Evolutionary conservation across 805 yeast species (phyloP), one percentile per base, ranked within the genome.

Genomic region (Sugiyamaella valdiviana): DNA sequence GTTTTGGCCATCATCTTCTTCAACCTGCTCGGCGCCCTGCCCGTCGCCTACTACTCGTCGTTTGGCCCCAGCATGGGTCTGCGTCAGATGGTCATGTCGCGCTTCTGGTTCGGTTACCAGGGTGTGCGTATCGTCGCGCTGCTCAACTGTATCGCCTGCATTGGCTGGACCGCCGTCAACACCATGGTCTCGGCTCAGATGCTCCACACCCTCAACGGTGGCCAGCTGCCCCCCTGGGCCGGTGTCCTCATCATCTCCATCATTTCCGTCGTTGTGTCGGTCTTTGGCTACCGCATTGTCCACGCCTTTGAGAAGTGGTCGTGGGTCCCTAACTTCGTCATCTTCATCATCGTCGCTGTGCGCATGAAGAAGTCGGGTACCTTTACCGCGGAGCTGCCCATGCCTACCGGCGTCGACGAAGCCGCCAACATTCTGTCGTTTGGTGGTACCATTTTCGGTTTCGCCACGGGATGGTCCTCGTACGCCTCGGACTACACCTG

Each of bases 111-210:
- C 53, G 97, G 97, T 54, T 80, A 83, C 66, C 63, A 71, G 26
- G 82, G 84, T 42, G 82, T 85, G 68, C 78, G 95, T 64, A 74
- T 88, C 49, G 83, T 87, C 61, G 82, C 95, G 7, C 65, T 83
- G 41, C 73, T 90, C 63, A 88, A 89, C 63, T 77, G 81, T 60
- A 66, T 90, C 53, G 90, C 95, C 22, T 86, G 95, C 76, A 79
- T 89, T 48, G 96, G 97, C 59, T 90, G 97, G 97, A 85, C 93
- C 67, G 87, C 95, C 7, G 91, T 88, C 42, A 90, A 90, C 68
- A 86, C 85, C 53, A 85, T 89, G 78, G 84, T 89, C 24, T 80
- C 93, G 32, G 95, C 96, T 20, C 93, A 87, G 66, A 70, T 89
- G 54, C 72, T 89, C 51, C 80, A 83, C 68, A 79, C 84, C 62